Percentiles rank a stretch among this genome's conserved stretches.
phyloP scores from a whole-genome alignment of 441 rosid genomes.

The Macaranga tanarius region DNA sequence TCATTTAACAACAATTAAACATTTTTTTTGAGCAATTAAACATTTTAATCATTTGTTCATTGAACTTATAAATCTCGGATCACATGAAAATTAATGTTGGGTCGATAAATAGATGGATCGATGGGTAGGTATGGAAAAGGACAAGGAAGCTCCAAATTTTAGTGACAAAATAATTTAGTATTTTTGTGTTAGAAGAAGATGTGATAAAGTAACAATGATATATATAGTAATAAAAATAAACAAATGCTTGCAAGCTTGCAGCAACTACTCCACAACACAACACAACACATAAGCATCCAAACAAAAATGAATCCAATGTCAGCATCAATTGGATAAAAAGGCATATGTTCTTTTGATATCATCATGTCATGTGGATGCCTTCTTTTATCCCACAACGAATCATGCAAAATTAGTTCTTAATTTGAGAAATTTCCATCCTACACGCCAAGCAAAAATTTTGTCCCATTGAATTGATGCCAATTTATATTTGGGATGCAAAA shows the following conservation, averaged over 20 bases:
- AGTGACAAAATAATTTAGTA: not conserved
- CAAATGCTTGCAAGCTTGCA: conserved; percentile 51
- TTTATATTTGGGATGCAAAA: too few species aligned
- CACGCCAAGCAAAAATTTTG: too few species aligned
- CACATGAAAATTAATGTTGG: conserved; percentile 2
- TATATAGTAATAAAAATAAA: not conserved
- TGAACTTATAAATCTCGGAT: not conserved
- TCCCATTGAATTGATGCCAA: too few species aligned
- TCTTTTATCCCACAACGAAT: too few species aligned
- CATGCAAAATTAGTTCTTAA: not conserved
- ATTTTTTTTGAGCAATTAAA: too few species aligned
- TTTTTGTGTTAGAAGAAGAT: not conserved
- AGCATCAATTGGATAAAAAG: conserved; percentile 13
- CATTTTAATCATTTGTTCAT: too few species aligned
- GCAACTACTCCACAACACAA: conserved; percentile 22
- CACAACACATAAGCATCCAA: not conserved
- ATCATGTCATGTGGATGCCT: too few species aligned
- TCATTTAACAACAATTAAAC: too few species aligned
- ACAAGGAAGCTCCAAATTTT: not conserved
- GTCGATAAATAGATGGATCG: not conserved
- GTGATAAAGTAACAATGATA: not conserved
- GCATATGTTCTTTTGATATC: not conserved
- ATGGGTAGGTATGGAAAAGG: conserved; percentile 19
- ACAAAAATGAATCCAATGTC: conserved; percentile 33
- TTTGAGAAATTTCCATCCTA: too few species aligned